These are phyloP conservation scores for Ophiosphaerella narmari DNA, from an alignment of 2,329 filamentous ascomycete species.

Conservation along the genomic window DNA sequence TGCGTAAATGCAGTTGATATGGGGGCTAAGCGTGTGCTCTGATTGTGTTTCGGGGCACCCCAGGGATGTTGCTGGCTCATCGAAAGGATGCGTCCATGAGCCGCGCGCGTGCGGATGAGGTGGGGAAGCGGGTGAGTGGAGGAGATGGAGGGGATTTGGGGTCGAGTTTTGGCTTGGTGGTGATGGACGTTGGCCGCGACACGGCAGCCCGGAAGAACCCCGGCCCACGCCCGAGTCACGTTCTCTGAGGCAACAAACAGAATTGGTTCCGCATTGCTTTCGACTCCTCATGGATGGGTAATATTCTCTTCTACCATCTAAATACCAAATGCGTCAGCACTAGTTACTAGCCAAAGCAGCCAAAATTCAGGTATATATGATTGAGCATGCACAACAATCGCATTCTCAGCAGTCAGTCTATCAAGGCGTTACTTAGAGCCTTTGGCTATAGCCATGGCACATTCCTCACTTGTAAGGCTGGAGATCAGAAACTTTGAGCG, in stretches of 20 bases:
- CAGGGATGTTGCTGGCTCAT: conserved; percentile 61
- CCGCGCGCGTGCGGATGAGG: conserved; percentile 33
- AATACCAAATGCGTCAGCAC: no score
- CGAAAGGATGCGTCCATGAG: conserved; percentile 50
- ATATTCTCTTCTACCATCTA: no score
- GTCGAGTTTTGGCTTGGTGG: conserved; percentile 24
- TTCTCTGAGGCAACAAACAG: not conserved
- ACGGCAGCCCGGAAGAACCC: conserved; percentile 8
- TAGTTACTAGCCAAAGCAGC: no score
- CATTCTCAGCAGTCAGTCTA: no score
- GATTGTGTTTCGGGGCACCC: conserved; percentile 60
- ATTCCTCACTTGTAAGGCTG: no score
- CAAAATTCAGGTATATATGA: no score
- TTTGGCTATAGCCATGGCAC: no score
- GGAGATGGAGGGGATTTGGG: conserved; percentile 20
- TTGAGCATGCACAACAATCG: no score
- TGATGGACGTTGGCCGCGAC: conserved; percentile 18
- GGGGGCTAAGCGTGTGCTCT: conserved; percentile 62
- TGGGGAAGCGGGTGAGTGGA: conserved; percentile 20
- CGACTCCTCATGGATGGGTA: no score
- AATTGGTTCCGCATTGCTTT: no score
- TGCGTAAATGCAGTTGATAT: conserved; percentile 57
- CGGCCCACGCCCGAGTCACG: not conserved
- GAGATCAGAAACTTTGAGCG: no score
- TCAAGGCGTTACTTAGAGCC: no score